Conservation (phyloP, 2,329 filamentous ascomycete genomes). For the Plectosphaerella sp. region DNA sequence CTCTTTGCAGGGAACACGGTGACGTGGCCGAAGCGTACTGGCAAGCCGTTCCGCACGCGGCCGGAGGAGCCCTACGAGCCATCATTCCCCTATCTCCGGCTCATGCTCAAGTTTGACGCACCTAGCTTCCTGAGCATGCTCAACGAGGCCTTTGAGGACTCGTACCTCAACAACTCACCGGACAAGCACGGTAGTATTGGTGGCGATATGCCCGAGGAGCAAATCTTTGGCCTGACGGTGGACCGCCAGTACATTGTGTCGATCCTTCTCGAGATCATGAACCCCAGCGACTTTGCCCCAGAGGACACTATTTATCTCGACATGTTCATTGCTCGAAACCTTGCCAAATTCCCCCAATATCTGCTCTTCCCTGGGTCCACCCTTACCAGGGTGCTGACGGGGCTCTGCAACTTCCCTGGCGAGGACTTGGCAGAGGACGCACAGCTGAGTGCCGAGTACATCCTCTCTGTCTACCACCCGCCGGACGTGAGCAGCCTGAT, state of each 20-base stretch:
- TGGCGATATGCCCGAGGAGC: slow-evolving; percentile 57
- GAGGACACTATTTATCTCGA: slow-evolving; percentile 91
- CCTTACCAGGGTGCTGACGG: slow-evolving; percentile 73
- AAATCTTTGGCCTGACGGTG: slow-evolving; percentile 66
- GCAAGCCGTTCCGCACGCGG: slow-evolving; percentile 56
- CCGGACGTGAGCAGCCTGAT: slow-evolving; percentile 74
- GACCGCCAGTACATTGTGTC: slow-evolving; percentile 91
- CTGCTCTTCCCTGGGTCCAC: slow-evolving; percentile 84
- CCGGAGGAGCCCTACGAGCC: slow-evolving; percentile 56
- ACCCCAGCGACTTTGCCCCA: slow-evolving; percentile 64
- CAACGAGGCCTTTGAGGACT: slow-evolving; percentile 96
- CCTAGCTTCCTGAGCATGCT: slow-evolving; percentile 90
- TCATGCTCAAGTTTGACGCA: slow-evolving; percentile 83
- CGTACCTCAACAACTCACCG: slow-evolving; percentile 79
- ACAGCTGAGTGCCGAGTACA: slow-evolving; percentile 93
- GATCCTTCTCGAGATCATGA: slow-evolving; percentile 89
- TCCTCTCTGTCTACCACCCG: slow-evolving; percentile 89
- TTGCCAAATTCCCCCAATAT: slow-evolving; percentile 96
- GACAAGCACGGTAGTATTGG: slow-evolving; percentile 51
- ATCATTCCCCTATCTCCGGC: slow-evolving; percentile 78
- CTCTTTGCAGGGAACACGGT: slow-evolving; percentile 81
- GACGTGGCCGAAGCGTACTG: slow-evolving; percentile 66
- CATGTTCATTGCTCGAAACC: slow-evolving; percentile 95
- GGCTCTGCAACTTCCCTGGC: slow-evolving; percentile 80
- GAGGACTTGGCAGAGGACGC: slow-evolving; percentile 84